Conservation (phyloP, 108 stramenopile genomes). For the Cyclotella kingstonii region DNA sequence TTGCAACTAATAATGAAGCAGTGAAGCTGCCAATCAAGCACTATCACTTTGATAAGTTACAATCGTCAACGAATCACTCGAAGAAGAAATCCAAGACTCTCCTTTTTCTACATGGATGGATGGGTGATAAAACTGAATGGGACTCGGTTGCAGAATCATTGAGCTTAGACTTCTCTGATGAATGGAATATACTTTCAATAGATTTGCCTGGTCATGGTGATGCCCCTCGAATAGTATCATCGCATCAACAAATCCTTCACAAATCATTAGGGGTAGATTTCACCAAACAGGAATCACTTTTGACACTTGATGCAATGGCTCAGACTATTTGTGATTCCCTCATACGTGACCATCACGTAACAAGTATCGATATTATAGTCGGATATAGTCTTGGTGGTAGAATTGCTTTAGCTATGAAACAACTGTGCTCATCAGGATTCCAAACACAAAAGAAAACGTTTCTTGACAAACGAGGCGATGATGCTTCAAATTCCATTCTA, state of each 20-base stretch:
- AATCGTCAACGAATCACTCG: neutral
- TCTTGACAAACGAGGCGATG: neutral
- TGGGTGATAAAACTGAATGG: constrained; percentile 86
- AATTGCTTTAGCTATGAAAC: constrained; percentile 78
- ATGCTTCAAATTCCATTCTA: constrained; percentile 1
- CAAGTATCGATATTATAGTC: constrained; percentile 60
- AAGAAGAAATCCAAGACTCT: constrained; percentile 49
- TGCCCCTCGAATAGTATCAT: constrained; percentile 34
- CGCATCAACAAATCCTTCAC: constrained; percentile 28
- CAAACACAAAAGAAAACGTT: neutral
- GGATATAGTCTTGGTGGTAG: constrained; percentile 87
- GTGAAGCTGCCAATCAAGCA: constrained; percentile 36
- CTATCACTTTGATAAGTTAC: constrained; percentile 12
- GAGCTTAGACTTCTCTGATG: constrained; percentile 31
- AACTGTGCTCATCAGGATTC: constrained; percentile 17
- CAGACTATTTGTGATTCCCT: constrained; percentile 49
- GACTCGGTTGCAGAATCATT: constrained; percentile 48
- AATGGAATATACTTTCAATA: constrained; percentile 65
- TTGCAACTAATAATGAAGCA: neutral
- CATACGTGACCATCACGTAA: constrained; percentile 45
- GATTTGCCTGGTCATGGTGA: constrained; percentile 81
- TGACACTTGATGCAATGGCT: constrained; percentile 61
- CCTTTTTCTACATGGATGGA: constrained; percentile 83
- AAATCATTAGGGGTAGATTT: constrained; percentile 31
- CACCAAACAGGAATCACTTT: constrained; percentile 18